Evolutionary conservation across 2,329 filamentous ascomycete genomes (phyloP), one percentile per base, ranked within the genome.

Genomic region (Pseudocercospora musae): DNA sequence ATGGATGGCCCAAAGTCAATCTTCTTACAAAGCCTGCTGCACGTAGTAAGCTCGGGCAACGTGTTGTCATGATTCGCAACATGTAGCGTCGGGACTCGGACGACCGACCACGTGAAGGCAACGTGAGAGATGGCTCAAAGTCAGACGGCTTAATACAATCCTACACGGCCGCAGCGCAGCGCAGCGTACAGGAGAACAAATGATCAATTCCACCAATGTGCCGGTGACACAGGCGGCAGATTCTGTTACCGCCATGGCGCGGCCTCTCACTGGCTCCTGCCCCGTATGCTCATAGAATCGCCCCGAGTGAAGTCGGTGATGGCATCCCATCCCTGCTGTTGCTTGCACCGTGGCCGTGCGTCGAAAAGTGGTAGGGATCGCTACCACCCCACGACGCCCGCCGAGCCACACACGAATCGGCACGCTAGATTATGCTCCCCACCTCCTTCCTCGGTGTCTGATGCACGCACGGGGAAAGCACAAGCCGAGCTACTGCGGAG

Each of bases 11-110:
- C 50, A 7, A 23, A 54, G 50, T 37, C 10, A 29, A 54, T 33
- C 27, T 37, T 21, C 50, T 54, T 18, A 54, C 50, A 54, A 54
- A 37, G 50, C 27, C 44, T 20, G 44, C 37, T 54, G 50, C 50
- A n/a, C 50, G 50, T 37, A 56, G 50, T 37, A 56, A 56, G 53
- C 53, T 44, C 53, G 53, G 53, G 29, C n/a, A n/a, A n/a, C n/a
- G n/a, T n/a, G n/a, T n/a, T n/a, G n/a, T n/a, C n/a, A n/a, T n/a
- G n/a, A n/a, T n/a, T 21, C 20, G 29, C 25, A 21, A 29, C 25
- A 37, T 56, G 37, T 33, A 56, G 53, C 20, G 44, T 56, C 53
- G 25, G 21, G 25, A n/a, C 53, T n/a, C n/a, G n/a, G n/a, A n/a
- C n/a, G n/a, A n/a, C n/a, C n/a, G n/a, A 56, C 48, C 53, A 56